Base-by-base conservation (phyloP, 1,139 yeast genomes). In the Yamadazyma sp. region DNA sequence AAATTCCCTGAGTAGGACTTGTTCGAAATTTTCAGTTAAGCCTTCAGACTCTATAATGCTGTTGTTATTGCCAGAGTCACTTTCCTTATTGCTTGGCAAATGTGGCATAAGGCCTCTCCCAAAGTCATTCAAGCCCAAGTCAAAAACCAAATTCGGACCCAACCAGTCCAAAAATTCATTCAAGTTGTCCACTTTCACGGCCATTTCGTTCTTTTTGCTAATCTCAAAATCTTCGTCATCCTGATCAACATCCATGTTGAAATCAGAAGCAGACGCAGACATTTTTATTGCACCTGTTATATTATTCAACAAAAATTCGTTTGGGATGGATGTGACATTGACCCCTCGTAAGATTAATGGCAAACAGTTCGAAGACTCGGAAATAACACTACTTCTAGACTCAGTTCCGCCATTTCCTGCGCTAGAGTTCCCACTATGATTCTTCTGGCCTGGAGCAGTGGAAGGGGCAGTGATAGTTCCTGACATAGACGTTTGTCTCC, bases 261-360 rank as follows among this genome's bases (percentile, higher is more conserved):
- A 62, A 39, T 54, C 63, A 5, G 52, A 45, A 15, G 50, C 52
- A 16, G 53, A 52, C 21, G 51, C 45, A 29, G 53, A 46, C 33
- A 52, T 43, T 28, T 46, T 47, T 7, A 47, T 37, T 3, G 53
- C 52, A 6, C 53, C 53, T 10, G 58, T 53, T n/a, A 59, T 46
- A 40, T 65, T 70, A 24, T 64, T 61, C 33, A 67, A 49, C 28
- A 78, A 57, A 45, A 76, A 80, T 11, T 57, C 53, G 12, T 65
- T 62, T 0, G 90, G 89, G 11, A 83, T 76, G 0, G 84, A 73
- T 27, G 72, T 65, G 0, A 81, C 66, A 25, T 85, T 80, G 41
- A 82, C 74, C 33, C 81, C 78, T 40, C 89, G 60, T 29, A 83
- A 55, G 14, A 83, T 67, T 54, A 83, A 77, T 1, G 88, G 89